These are phyloP conservation scores for Cornus kousa DNA, from an alignment of 148 eudicot species.

Conservation along the genomic window DNA sequence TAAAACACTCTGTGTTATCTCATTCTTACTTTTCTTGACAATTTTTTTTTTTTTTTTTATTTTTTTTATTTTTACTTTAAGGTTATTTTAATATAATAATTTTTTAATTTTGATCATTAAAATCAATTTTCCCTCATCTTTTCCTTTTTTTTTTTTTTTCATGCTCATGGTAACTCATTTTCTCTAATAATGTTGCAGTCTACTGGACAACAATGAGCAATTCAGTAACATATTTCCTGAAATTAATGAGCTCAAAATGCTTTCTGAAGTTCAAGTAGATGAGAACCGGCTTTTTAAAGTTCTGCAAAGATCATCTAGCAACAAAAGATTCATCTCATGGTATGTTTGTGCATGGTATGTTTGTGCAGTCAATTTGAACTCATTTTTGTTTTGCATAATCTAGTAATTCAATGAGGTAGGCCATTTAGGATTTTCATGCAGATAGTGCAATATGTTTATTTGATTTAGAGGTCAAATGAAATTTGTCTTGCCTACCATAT, in stretches of 20 bases:
- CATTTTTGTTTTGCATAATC: too few relatives aligned
- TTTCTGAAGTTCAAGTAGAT: conserved; percentile 36
- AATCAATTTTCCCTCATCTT: background rate
- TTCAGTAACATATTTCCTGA: conserved; percentile 34
- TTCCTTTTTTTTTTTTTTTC: background rate
- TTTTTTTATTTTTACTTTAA: too few relatives aligned
- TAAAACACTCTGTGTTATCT: too few relatives aligned
- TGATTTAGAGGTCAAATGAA: background rate
- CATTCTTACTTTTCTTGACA: too few relatives aligned
- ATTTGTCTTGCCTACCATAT: background rate
- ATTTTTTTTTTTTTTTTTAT: too few relatives aligned
- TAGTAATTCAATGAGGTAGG: too few relatives aligned
- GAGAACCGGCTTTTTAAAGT: conserved; percentile 15
- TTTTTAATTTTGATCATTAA: too few relatives aligned
- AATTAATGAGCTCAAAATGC: conserved; percentile 29
- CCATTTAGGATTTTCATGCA: too few relatives aligned
- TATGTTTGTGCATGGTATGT: conserved; percentile 18
- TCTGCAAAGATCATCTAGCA: conserved; percentile 10
- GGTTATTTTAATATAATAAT: too few relatives aligned
- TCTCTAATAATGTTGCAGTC: conserved; percentile 30
- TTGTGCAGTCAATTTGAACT: background rate
- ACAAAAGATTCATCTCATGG: conserved; percentile 13
- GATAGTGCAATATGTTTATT: too few relatives aligned
- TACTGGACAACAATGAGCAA: conserved; percentile 57
- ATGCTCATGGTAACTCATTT: background rate